Percentiles rank a stretch among this genome's conserved stretches.
Evolutionary conservation across 1,284 basidiomycete species (phyloP).

Genomic region (Ustilago xerochloae): DNA sequence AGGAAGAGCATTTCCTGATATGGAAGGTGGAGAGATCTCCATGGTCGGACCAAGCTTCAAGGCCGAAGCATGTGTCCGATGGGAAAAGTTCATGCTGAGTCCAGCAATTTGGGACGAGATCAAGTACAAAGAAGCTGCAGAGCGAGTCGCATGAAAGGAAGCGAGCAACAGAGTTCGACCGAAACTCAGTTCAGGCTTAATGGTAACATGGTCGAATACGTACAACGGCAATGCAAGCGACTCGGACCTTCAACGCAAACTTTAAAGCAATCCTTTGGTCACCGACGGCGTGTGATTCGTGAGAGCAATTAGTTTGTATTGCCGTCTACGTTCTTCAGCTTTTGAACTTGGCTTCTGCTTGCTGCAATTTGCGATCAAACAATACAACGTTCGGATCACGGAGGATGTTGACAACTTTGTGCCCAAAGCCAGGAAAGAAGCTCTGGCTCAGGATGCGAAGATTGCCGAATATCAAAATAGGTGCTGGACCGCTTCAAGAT

Average conservation of each 20-base stretch:
- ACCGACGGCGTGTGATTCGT: neutral
- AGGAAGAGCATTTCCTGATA: conserved; percentile 2
- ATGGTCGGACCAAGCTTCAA: neutral
- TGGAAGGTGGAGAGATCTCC: conserved; percentile 12
- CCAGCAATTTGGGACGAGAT: neutral
- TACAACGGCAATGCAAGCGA: neutral
- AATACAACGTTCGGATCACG: conserved; percentile 3
- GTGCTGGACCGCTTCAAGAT: neutral
- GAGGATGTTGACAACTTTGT: neutral
- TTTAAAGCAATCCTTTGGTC: too few relatives aligned
- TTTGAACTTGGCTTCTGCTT: too few relatives aligned
- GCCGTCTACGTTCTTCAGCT: neutral
- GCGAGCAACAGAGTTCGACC: conserved; percentile 7
- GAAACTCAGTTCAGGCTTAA: conserved; percentile 1
- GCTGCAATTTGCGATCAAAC: too few relatives aligned
- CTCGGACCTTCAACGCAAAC: conserved; percentile 5
- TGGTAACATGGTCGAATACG: neutral
- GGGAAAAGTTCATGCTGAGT: neutral
- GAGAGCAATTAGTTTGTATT: too few relatives aligned
- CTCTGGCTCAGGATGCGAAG: too few relatives aligned
- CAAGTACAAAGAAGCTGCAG: neutral
- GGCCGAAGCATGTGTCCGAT: conserved; percentile 2
- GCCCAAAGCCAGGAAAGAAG: too few relatives aligned
- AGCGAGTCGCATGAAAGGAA: neutral
- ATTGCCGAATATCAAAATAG: conserved; percentile 2